Conservation (phyloP, 2,329 filamentous ascomycete species). For the Verticillium dahliae region DNA sequence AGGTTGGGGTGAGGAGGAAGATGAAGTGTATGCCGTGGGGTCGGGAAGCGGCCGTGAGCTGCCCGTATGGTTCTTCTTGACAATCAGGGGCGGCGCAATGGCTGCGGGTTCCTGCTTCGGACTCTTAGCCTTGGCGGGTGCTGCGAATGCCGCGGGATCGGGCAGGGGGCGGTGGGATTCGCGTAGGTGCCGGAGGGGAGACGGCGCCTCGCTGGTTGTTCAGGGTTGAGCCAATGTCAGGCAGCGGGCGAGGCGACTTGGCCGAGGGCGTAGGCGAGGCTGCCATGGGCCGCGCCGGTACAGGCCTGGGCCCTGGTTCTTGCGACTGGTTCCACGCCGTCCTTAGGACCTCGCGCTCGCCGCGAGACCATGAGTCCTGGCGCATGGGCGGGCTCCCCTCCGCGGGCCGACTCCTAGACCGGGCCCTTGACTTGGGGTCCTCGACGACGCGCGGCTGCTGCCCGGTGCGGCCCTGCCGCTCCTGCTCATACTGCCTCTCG, state of each 20-base stretch:
- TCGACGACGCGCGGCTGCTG: slow-evolving; percentile 8
- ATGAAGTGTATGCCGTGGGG: slow-evolving; percentile 27
- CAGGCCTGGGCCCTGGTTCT: slow-evolving; percentile 9
- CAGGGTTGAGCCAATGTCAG: slow-evolving; percentile 1
- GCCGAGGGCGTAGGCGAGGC: slow-evolving; percentile 11
- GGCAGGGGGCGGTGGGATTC: slow-evolving; percentile 36
- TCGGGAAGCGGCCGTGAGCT: slow-evolving; percentile 46
- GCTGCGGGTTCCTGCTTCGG: slow-evolving; percentile 25
- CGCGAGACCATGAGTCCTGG: slow-evolving; percentile 56
- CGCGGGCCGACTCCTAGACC: slow-evolving; percentile 16
- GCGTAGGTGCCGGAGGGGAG: slow-evolving; percentile 17
- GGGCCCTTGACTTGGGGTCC: slow-evolving; percentile 21
- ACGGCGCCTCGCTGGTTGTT: slow-evolving; percentile 10
- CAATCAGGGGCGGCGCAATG: slow-evolving; percentile 15
- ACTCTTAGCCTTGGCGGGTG: slow-evolving; percentile 10
- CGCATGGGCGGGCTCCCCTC: slow-evolving; percentile 39
- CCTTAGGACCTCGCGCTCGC: slow-evolving; percentile 59
- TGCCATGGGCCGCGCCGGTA: background rate
- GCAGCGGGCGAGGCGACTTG: slow-evolving; percentile 17
- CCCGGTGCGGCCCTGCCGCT: slow-evolving; percentile 46
- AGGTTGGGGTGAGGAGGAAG: slow-evolving; percentile 10
- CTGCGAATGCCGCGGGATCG: slow-evolving; percentile 24
- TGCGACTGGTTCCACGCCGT: slow-evolving; percentile 41
- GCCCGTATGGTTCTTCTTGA: slow-evolving; percentile 30
- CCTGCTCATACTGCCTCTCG: slow-evolving; percentile 55